Evolutionary conservation across 805 yeast species (phyloP).

Genomic region (Brettanomyces sp.): DNA sequence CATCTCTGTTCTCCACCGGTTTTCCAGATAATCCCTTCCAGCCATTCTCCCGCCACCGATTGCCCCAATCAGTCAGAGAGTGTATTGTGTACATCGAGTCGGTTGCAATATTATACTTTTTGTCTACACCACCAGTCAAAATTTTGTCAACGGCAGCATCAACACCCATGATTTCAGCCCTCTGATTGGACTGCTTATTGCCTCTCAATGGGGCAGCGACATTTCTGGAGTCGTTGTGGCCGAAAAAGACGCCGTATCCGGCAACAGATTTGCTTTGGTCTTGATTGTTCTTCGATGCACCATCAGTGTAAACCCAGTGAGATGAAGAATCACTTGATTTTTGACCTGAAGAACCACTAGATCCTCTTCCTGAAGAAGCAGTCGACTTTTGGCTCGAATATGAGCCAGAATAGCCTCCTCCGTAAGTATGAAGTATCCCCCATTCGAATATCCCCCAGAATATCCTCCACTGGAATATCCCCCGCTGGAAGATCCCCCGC

Average conservation of each 20-base stretch:
- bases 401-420: no score
- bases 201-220: slow-evolving; percentile 41
- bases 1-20: slow-evolving; percentile 41
- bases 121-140: slow-evolving; percentile 13
- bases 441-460: no score
- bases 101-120: slow-evolving; percentile 38
- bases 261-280: slow-evolving; percentile 7
- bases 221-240: slow-evolving; percentile 39
- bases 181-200: slow-evolving; percentile 57
- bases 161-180: slow-evolving; percentile 51
- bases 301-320: slow-evolving; percentile 57
- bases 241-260: slow-evolving; percentile 61
- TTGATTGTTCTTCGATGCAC: slow-evolving; percentile 63
- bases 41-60: slow-evolving; percentile 48
- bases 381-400: no score
- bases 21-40: slow-evolving; percentile 37
- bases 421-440: no score
- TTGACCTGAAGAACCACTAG: no score
- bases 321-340: not conserved
- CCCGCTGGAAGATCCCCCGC: no score
- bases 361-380: no score
- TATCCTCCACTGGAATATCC: no score
- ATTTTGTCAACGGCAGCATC: slow-evolving; percentile 42
- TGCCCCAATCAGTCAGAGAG: slow-evolving; percentile 46
- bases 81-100: slow-evolving; percentile 67